Percentiles rank a stretch among this genome's conserved stretches.
These are phyloP conservation scores for Forsythia viridissima DNA, from an alignment of 257 asterid genomes.

Conservation along the genomic window DNA sequence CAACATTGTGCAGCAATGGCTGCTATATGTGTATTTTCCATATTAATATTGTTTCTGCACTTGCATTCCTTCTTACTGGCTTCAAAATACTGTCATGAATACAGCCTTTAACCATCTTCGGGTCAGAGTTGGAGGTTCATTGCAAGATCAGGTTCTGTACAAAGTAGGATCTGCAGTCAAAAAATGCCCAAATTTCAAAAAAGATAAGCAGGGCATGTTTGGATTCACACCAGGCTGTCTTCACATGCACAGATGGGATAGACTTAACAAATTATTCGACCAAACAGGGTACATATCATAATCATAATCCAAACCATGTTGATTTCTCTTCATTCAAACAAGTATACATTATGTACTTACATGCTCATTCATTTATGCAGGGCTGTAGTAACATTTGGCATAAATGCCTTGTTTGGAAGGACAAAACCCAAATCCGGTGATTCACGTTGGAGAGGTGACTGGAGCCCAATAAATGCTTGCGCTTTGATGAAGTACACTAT, in stretches of 20 bases:
- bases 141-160: slow-evolving; percentile 71
- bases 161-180: slow-evolving; percentile 40
- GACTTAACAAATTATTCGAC: slow-evolving; percentile 45
- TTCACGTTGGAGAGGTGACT: slow-evolving; percentile 59
- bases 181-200: slow-evolving; percentile 59
- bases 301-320: no score
- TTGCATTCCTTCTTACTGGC: neutral
- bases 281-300: slow-evolving; percentile 49
- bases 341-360: neutral
- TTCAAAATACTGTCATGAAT: neutral
- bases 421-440: slow-evolving; percentile 16
- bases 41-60: neutral
- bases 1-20: neutral
- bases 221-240: slow-evolving; percentile 71
- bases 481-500: slow-evolving; percentile 65
- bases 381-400: slow-evolving; percentile 61
- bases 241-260: slow-evolving; percentile 72
- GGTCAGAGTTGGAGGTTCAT: slow-evolving; percentile 71
- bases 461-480: slow-evolving; percentile 60
- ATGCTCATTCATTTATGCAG: slow-evolving; percentile 31
- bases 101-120: slow-evolving; percentile 65
- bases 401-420: slow-evolving; percentile 76
- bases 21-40: neutral
- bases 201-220: slow-evolving; percentile 34
- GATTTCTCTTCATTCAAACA: neutral